These are phyloP conservation scores for Histomonas meleagridis DNA, from an alignment of 208 protist species.

Conservation along the genomic window DNA sequence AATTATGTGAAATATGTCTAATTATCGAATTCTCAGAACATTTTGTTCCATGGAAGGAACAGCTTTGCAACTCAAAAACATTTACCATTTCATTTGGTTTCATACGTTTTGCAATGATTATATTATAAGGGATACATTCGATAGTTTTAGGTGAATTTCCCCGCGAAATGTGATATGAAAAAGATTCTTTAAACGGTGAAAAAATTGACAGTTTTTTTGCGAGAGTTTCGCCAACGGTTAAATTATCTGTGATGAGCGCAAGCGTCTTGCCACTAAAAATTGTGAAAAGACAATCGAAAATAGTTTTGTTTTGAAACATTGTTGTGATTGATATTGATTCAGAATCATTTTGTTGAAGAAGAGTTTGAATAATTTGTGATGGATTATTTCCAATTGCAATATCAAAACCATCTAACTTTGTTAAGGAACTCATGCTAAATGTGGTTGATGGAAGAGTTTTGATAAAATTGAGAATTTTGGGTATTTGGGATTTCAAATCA, in stretches of 20 bases:
- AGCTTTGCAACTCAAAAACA: not conserved
- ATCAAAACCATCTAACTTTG: not conserved
- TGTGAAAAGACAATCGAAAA: not conserved
- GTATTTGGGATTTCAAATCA: not conserved
- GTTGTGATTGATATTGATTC: not conserved
- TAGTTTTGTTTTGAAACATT: not conserved
- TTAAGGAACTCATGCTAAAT: not conserved
- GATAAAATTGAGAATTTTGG: not conserved
- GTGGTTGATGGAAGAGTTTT: not conserved
- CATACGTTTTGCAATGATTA: not conserved
- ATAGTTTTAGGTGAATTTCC: too few relatives aligned
- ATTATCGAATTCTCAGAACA: not conserved
- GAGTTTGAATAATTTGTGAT: not conserved
- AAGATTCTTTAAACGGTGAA: not conserved
- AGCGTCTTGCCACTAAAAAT: not conserved
- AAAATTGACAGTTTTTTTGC: not conserved
- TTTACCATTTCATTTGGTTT: not conserved
- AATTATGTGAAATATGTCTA: not conserved
- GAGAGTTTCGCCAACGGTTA: not conserved
- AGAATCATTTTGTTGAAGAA: too few relatives aligned
- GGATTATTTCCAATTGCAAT: too few relatives aligned
- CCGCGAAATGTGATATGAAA: not conserved
- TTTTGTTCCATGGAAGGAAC: not conserved
- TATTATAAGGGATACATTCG: not conserved
- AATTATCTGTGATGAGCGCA: not conserved